phyloP scores from a whole-genome alignment of 78 protist species.

The Dictyostelium brefeldianum region DNA sequence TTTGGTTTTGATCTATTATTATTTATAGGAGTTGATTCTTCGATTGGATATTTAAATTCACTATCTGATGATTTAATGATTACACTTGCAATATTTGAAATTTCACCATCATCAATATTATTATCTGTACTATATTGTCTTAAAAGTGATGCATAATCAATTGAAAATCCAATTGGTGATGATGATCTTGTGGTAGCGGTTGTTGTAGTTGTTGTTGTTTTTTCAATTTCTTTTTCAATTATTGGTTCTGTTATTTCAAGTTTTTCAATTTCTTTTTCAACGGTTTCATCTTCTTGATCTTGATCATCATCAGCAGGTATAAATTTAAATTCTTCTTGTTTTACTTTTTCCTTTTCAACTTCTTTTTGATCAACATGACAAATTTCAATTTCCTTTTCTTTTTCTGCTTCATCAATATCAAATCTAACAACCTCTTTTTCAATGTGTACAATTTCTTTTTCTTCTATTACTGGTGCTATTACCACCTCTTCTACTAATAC shows the following conservation, averaged over 20 bases:
- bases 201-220: too few relatives aligned
- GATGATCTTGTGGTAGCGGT: too few relatives aligned
- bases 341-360: background rate
- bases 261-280: too few relatives aligned
- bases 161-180: background rate
- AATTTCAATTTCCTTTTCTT: background rate
- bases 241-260: too few relatives aligned
- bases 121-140: slow-evolving; percentile 7
- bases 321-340: background rate
- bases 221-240: too few relatives aligned
- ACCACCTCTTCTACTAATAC: background rate
- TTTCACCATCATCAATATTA: slow-evolving; percentile 2
- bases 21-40: background rate
- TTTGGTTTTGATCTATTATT: background rate
- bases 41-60: background rate
- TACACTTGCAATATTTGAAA: slow-evolving; percentile 8
- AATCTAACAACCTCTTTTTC: background rate
- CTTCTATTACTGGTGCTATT: too few relatives aligned
- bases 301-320: too few relatives aligned
- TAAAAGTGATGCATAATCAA: slow-evolving; percentile 19
- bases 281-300: too few relatives aligned
- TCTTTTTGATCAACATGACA: background rate
- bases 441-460: background rate
- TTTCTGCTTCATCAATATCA: background rate
- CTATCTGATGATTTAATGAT: background rate